Evolutionary conservation across 2,329 filamentous ascomycete genomes (phyloP), one percentile per base, ranked within the genome.

Genomic region (Phoma herbarum): DNA sequence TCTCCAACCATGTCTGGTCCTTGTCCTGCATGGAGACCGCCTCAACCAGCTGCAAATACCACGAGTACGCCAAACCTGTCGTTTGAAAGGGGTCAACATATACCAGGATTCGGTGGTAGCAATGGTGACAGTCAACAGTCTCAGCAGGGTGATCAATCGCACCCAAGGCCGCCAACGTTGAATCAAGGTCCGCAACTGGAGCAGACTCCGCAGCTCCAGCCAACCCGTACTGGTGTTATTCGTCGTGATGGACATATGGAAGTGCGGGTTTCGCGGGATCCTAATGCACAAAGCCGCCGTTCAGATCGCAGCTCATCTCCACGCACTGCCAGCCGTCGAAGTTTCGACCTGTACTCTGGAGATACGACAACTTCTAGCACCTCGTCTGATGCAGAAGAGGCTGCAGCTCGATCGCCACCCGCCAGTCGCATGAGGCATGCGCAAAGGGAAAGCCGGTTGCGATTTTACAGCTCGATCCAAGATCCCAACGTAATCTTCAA

Each of bases 271-370:
- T 37, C 61, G 29, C 68, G 65, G 46, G 35, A 60, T 22, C 39
- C 59, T 28, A 29, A 57, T 26, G 35, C 59, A 6, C 67, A 68
- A 31, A 51, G 51, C 39, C 69, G 66, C 22, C 68, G 66, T 26
- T 64, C 69, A 50, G 67, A 72, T 31, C 66, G 65, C 16, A 72
- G 66, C 45, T 57, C 62, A 7, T 73, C 71, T 47, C 72, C 70
- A 5, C 67, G 70, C 33, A 70, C 66, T 18, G 70, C 72, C n/a
- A 64, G 67, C 44, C 71, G 74, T 39, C 70, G 74, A n/a, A 72
- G 59, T 60, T 75, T 65, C 42, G 71, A 74, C 26, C 62, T 66
- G 20, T 76, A 74, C 39, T 66, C 69, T 7, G 63, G 62, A 16
- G 73, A 76, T 62, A 50, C 70, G 11, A 58, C 61, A 20, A 58